Base-by-base conservation (phyloP, 75 land plant genomes). In the Adiantum capillusveneris region DNA sequence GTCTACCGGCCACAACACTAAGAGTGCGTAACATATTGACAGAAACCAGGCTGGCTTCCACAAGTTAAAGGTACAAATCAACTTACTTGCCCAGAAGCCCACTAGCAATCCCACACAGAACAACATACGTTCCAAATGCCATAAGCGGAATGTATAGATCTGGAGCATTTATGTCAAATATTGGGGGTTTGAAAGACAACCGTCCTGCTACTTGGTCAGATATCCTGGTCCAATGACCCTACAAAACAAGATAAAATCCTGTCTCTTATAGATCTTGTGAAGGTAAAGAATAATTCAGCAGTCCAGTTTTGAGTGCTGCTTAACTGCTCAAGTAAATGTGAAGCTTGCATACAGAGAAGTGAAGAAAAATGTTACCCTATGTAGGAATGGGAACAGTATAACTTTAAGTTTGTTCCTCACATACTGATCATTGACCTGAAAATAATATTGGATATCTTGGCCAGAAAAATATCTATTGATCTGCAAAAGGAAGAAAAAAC, bases 381-480 rank as follows among this genome's bases (percentile, higher is more conserved):
- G 95, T 34, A 85, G 62, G 64, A 86, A 86, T 44, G 95, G 95
- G 56, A 83, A 73, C 11, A 89, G 56, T 19, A 89, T 61, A 51
- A 89, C 88, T 71, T 89, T 89, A 66, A 89, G 71, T 65, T 89
- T 89, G 80, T 89, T 89, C 62, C 73, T 77, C 56, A 89, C 95
- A 42, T 89, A 89, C 20, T 83, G 86, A 41, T 83, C 87, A 62
- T 86, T 89, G 56, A 89, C 86, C 77, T 89, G 95, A 49, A 89
- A 89, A 58, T 89, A 86, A 53, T 89, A 89, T 41, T 83, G 84
- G 20, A 83, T 73, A 68, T 89, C 84, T 25, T 72, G 75, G 51
- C 73, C 61, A 16, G 90, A 72, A 30, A 89, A 83, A 43, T 81
- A 86, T 51, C 79, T 82, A 58, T 81, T 79, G 18, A 88, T 78